These are phyloP conservation scores for Chrysanthemum lavandulifolium DNA, from an alignment of 129 eudicot species.

Conservation along the genomic window DNA sequence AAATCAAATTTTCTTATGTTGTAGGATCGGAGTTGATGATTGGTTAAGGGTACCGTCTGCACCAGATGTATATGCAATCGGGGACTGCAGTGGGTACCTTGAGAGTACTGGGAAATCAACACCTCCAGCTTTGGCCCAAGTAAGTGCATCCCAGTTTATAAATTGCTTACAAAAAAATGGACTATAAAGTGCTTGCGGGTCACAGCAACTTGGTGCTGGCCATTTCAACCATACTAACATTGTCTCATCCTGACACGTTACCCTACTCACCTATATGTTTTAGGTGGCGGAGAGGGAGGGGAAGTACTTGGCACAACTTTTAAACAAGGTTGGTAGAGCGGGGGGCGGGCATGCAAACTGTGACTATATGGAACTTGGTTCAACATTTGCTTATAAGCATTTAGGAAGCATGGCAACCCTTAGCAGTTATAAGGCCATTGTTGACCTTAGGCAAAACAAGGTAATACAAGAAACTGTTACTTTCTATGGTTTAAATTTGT, in stretches of 20 bases:
- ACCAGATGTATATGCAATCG: slow-evolving; percentile 80
- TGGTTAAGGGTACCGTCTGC: slow-evolving; percentile 85
- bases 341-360: slow-evolving; percentile 75
- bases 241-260: no score
- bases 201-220: no score
- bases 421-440: no score
- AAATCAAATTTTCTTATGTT: neutral
- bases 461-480: slow-evolving; percentile 9
- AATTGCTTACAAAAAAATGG: no score
- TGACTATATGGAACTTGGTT: neutral
- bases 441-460: no score
- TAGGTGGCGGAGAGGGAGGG: slow-evolving; percentile 98
- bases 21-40: slow-evolving; percentile 84
- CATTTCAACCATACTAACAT: no score
- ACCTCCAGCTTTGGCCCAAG: slow-evolving; percentile 97
- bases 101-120: slow-evolving; percentile 84
- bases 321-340: slow-evolving; percentile 73
- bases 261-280: neutral
- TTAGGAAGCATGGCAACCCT: no score
- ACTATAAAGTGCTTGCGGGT: no score
- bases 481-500: neutral
- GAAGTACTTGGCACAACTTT: slow-evolving; percentile 57
- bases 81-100: slow-evolving; percentile 86
- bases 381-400: no score
- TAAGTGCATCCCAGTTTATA: slow-evolving; percentile 19